A percentile compares a stretch with the other conserved stretches of the same genome.
Conservation (phyloP, 2,329 filamentous ascomycete species). For the Ascocoryne sarcoides region DNA sequence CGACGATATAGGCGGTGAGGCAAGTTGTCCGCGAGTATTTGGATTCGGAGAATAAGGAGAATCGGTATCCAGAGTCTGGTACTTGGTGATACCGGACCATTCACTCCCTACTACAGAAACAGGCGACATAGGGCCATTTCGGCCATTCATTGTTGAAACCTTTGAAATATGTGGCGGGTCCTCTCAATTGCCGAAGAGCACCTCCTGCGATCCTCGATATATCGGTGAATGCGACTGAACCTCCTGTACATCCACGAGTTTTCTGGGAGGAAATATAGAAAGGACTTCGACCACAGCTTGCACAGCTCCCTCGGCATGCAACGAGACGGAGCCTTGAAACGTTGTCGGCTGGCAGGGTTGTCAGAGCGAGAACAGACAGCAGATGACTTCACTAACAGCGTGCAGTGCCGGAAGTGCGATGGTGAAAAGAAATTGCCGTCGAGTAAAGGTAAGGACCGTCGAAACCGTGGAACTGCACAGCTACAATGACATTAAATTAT, state of each 20-base stretch:
- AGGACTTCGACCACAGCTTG: conserved; percentile 2
- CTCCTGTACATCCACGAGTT: conserved; percentile 11
- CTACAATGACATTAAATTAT: background rate
- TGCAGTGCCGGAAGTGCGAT: conserved; percentile 2
- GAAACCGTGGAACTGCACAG: background rate
- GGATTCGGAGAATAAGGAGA: conserved; percentile 39
- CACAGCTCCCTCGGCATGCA: conserved; percentile 12
- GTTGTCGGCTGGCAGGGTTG: conserved; percentile 18
- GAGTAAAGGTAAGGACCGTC: background rate
- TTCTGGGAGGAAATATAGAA: conserved; percentile 5
- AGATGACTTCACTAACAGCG: no score
- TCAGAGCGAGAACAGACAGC: conserved; percentile 16
- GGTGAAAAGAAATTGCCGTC: background rate
- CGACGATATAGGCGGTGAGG: conserved; percentile 62
- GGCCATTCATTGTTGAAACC: conserved; percentile 52
- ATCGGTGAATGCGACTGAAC: conserved; percentile 9
- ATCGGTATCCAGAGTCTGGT: conserved; percentile 45
- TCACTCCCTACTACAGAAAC: conserved; percentile 76
- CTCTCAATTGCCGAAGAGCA: conserved; percentile 4
- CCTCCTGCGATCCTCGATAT: conserved; percentile 11
- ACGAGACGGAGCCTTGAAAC: conserved; percentile 17
- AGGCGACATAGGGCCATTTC: conserved; percentile 71
- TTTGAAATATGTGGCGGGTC: conserved; percentile 14
- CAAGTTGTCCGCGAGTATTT: conserved; percentile 49
- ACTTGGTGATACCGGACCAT: conserved; percentile 64